Percentiles rank a stretch among this genome's conserved stretches.
Conservation (phyloP, 495 filamentous ascomycete species). For the Zalerion maritima region DNA sequence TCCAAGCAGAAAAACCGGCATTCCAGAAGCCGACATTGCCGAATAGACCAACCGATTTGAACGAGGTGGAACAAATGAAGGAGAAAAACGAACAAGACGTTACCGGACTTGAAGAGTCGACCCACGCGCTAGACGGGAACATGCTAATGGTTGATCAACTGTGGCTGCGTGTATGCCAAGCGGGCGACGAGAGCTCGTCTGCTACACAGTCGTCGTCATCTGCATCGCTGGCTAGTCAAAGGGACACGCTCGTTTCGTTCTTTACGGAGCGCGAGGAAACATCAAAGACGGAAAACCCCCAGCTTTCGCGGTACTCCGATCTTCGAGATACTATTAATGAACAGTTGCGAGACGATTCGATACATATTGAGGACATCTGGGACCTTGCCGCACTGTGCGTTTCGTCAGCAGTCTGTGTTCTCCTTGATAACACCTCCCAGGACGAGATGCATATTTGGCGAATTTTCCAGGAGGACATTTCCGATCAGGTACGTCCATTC, state of each 20-base stretch:
- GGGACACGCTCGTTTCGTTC: conserved; percentile 41
- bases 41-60: no score
- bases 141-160: conserved; percentile 58
- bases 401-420: conserved; percentile 45
- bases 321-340: conserved; percentile 51
- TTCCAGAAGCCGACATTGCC: no score
- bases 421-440: conserved; percentile 43
- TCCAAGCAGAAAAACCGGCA: no score
- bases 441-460: conserved; percentile 48
- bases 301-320: conserved; percentile 50
- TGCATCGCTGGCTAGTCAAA: conserved; percentile 4
- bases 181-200: no score
- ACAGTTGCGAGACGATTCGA: conserved; percentile 52
- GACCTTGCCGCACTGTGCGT: conserved; percentile 49
- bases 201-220: neutral
- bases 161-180: no score
- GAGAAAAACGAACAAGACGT: no score
- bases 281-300: no score
- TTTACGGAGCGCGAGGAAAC: conserved; percentile 40
- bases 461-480: conserved; percentile 54
- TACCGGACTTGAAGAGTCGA: no score
- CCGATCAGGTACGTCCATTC: conserved; percentile 42
- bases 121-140: no score
- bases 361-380: conserved; percentile 44
- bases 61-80: no score